phyloP scores from a whole-genome alignment of 2,329 filamentous ascomycete genomes.

The Zasmidium citrigriseum region DNA sequence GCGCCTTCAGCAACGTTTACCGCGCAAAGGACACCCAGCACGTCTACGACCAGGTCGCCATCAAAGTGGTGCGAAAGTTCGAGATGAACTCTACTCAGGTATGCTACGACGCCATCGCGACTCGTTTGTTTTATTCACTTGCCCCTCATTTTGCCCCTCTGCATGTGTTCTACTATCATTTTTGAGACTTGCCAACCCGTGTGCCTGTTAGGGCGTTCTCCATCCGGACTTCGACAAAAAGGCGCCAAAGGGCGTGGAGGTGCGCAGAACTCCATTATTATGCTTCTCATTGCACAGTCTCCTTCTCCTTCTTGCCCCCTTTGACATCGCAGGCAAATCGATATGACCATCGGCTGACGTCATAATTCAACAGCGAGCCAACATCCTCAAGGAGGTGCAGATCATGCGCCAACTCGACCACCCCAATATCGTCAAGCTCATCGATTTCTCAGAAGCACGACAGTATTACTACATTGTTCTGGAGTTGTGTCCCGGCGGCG shows the following conservation, averaged over 20 bases:
- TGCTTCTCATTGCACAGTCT: neutral
- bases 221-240: constrained; percentile 94
- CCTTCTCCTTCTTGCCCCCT: constrained; percentile 15
- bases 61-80: constrained; percentile 98
- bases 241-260: constrained; percentile 89
- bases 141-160: constrained; percentile 24
- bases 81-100: constrained; percentile 99
- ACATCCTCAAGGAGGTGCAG: constrained; percentile 97
- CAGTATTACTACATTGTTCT: constrained; percentile 98
- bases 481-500: constrained; percentile 90
- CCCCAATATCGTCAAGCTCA: constrained; percentile 89
- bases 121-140: constrained; percentile 13
- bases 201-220: constrained; percentile 58
- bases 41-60: constrained; percentile 78
- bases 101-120: constrained; percentile 49
- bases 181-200: constrained; percentile 13
- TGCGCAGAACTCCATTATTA: constrained; percentile 57
- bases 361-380: constrained; percentile 71
- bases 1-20: constrained; percentile 98
- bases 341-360: constrained; percentile 41
- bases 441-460: constrained; percentile 89
- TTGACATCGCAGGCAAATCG: neutral
- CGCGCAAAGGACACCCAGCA: constrained; percentile 76
- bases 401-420: constrained; percentile 98
- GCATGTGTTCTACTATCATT: constrained; percentile 13